Percentiles rank a stretch among this genome's conserved stretches.
Evolutionary conservation across 1,139 yeast genomes (phyloP).

Genomic region (Blastobotrys indianensis): DNA sequence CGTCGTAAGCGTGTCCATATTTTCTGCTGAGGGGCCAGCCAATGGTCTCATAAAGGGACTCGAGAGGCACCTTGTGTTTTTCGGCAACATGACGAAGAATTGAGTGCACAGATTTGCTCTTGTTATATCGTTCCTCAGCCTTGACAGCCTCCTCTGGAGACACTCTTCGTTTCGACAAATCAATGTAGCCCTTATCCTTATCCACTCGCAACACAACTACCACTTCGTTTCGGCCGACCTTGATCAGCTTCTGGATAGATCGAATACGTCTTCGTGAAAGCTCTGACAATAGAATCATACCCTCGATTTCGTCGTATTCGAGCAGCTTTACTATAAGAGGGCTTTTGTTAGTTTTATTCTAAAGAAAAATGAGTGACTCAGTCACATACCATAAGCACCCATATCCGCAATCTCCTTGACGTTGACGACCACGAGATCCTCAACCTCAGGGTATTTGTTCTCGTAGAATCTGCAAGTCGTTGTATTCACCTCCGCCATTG

Average conservation of each 20-base stretch:
- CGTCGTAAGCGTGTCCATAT: constrained; percentile 96
- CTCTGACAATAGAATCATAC: constrained; percentile 95
- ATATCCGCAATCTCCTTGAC: constrained; percentile 97
- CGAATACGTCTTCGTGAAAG: constrained; percentile 98
- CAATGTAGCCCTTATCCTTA: constrained; percentile 97
- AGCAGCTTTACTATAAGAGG: constrained; percentile 59
- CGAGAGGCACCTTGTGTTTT: constrained; percentile 83
- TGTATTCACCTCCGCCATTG: constrained; percentile 45
- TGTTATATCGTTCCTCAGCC: constrained; percentile 97
- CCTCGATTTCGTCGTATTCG: constrained; percentile 97
- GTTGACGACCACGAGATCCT: constrained; percentile 97
- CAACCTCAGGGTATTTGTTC: constrained; percentile 97
- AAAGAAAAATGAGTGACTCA: no score
- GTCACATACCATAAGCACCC: constrained; percentile 63
- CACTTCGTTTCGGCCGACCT: constrained; percentile 98
- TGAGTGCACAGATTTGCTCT: constrained; percentile 95
- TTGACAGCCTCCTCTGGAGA: constrained; percentile 96
- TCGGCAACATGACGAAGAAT: constrained; percentile 98
- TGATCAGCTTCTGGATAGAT: constrained; percentile 92
- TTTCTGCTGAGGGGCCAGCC: constrained; percentile 98
- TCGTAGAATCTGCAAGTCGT: constrained; percentile 95
- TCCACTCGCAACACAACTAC: constrained; percentile 99
- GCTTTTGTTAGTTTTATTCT: constrained; percentile 4
- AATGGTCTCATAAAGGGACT: constrained; percentile 74
- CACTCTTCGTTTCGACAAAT: constrained; percentile 94